Evolutionary conservation across 164 flowering plant species (phyloP).

Genomic region (Vitis rupestris): DNA sequence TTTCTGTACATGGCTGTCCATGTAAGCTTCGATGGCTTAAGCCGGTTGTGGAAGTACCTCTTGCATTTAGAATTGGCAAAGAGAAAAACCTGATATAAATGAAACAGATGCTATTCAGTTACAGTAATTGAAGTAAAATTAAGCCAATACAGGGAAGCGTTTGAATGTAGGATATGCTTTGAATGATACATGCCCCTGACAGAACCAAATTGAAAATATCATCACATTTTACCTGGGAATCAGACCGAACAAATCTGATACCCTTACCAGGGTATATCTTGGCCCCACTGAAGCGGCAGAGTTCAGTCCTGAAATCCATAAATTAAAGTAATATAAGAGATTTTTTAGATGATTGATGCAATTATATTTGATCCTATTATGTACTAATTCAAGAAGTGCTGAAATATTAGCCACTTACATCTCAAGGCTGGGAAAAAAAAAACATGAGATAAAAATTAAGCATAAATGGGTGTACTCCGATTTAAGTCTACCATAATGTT

Average conservation of each 20-base stretch:
- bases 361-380: too few species aligned
- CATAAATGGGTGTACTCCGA: too few species aligned
- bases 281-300: conserved; percentile 27
- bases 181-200: conserved; percentile 1
- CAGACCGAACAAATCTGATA: conserved; percentile 27
- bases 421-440: too few species aligned
- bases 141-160: not conserved
- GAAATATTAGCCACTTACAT: too few species aligned
- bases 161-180: not conserved
- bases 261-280: conserved; percentile 29
- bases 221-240: conserved; percentile 24
- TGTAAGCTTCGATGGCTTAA: conserved; percentile 34
- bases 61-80: conserved; percentile 40
- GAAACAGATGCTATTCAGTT: not conserved
- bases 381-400: too few species aligned
- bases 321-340: not conserved
- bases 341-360: too few species aligned
- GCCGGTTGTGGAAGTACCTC: conserved; percentile 37
- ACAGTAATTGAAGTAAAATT: not conserved
- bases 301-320: conserved; percentile 20
- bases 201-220: not conserved
- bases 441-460: too few species aligned
- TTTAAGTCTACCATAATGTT: too few species aligned
- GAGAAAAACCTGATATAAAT: conserved; percentile 25
- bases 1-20: conserved; percentile 37